Evolutionary conservation across 2,329 filamentous ascomycete genomes (phyloP).

Genomic region (Aureobasidium sp.): DNA sequence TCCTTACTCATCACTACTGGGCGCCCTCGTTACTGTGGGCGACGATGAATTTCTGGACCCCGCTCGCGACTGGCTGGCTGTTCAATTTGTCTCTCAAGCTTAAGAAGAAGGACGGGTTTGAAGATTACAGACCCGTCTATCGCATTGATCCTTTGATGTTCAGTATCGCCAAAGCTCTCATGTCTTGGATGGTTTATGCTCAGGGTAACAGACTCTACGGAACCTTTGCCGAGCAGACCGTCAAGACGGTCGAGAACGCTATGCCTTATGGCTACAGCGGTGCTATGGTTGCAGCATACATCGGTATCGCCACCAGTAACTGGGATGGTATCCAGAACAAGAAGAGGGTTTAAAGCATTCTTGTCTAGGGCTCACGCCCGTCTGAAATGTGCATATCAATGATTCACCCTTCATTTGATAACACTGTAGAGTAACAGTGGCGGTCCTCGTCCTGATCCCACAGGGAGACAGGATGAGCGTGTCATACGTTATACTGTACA

Average conservation of each 20-base stretch:
- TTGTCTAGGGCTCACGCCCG: background rate
- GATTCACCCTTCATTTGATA: too few species aligned
- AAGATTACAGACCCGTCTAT: conserved; percentile 41
- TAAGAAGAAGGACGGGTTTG: conserved; percentile 32
- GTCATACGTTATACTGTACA: too few species aligned
- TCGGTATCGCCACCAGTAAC: conserved; percentile 60
- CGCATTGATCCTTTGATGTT: conserved; percentile 79
- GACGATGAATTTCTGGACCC: conserved; percentile 58
- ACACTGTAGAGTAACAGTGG: too few species aligned
- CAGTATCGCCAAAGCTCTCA: conserved; percentile 76
- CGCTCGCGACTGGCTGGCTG: conserved; percentile 70
- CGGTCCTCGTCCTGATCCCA: too few species aligned
- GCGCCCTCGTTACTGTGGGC: conserved; percentile 65
- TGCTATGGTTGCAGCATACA: conserved; percentile 57
- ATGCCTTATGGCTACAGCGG: conserved; percentile 66
- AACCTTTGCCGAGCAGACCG: conserved; percentile 50
- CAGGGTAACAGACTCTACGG: conserved; percentile 56
- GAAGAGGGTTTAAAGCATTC: background rate
- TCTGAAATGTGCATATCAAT: too few species aligned
- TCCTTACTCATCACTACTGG: conserved; percentile 77
- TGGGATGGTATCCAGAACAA: conserved; percentile 70
- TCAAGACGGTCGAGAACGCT: conserved; percentile 54
- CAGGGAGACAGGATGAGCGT: too few species aligned
- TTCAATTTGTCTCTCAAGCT: conserved; percentile 68
- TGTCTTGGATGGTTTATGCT: conserved; percentile 72